Conservation (phyloP, 202 grass and related monocot species). For the Saccharum hybrid region DNA sequence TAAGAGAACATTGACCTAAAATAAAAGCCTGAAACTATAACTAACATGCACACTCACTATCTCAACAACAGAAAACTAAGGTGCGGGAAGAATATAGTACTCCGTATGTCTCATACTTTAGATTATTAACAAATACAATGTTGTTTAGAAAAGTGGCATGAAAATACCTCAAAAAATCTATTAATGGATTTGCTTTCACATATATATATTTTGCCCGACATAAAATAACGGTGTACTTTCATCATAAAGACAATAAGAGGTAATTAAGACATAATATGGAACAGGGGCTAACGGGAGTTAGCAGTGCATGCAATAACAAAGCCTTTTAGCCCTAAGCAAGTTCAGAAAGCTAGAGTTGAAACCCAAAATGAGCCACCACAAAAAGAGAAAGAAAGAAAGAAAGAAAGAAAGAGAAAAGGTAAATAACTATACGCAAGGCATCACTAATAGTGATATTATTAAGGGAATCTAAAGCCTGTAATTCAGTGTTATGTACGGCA, state of each 20-base stretch:
- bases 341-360: neutral
- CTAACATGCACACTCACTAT: neutral
- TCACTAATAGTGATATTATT: neutral
- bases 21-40: conserved; percentile 1
- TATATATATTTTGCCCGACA: conserved; percentile 24
- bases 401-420: too few relatives aligned
- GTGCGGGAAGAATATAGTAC: neutral
- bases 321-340: neutral
- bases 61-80: neutral
- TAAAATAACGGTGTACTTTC: neutral
- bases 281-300: neutral
- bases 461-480: neutral
- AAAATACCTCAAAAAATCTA: conserved; percentile 13
- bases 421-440: neutral
- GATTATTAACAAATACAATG: neutral
- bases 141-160: conserved; percentile 3
- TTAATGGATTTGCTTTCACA: neutral
- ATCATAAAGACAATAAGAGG: neutral
- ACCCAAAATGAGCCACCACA: neutral
- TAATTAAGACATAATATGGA: neutral
- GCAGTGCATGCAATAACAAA: neutral
- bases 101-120: conserved; percentile 8
- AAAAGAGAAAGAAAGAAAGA: neutral
- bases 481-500: neutral
- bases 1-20: conserved; percentile 11